Conservation (phyloP, 495 filamentous ascomycete species). For the Aspergillus haitiensis region DNA sequence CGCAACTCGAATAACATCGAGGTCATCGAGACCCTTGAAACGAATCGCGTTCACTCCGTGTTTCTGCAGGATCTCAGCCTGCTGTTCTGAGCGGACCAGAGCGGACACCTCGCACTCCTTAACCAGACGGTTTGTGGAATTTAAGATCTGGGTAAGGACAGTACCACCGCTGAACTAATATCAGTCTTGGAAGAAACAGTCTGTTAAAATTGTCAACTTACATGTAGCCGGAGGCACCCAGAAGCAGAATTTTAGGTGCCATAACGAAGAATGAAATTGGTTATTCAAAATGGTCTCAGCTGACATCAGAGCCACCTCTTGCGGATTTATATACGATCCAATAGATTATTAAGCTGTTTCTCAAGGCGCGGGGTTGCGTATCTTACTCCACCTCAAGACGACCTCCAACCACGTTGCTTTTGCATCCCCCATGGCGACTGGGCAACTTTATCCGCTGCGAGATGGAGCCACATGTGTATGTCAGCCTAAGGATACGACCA, state of each 20-base stretch:
- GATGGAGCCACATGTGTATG: too few relatives aligned
- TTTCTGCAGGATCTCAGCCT: neutral
- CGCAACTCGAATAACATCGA: neutral
- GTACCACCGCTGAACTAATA: neutral
- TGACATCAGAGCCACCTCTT: too few relatives aligned
- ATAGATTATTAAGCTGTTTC: too few relatives aligned
- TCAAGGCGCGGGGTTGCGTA: too few relatives aligned
- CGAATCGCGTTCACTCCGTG: neutral
- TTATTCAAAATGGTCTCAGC: too few relatives aligned
- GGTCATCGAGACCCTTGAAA: neutral
- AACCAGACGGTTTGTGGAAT: neutral
- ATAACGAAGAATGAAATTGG: too few relatives aligned
- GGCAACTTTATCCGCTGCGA: too few relatives aligned
- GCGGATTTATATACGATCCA: too few relatives aligned
- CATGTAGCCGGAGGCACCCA: neutral
- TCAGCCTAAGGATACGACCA: too few relatives aligned
- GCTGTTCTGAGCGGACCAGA: neutral
- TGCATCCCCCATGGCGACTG: too few relatives aligned
- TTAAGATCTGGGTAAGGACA: neutral
- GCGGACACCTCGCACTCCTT: neutral
- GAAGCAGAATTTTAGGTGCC: neutral
- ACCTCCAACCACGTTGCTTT: too few relatives aligned
- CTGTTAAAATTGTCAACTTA: neutral
- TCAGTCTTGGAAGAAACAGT: neutral
- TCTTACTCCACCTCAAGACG: too few relatives aligned